phyloP scores from a whole-genome alignment of 352 stramenopile genomes.

The Globisporangium megalacanthum region DNA sequence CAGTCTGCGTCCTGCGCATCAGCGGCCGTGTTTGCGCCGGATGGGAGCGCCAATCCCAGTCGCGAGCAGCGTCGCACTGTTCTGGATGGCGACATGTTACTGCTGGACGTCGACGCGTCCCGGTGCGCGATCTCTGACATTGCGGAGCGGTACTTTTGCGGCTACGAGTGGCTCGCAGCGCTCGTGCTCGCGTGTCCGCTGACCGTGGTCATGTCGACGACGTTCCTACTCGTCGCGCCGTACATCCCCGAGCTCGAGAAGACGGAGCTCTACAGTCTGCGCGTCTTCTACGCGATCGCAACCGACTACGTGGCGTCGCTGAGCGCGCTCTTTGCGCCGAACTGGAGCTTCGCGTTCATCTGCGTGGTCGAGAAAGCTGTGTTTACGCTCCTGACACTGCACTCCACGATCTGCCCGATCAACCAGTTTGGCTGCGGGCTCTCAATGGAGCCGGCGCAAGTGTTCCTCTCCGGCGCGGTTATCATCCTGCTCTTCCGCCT shows the following conservation, averaged over 20 bases:
- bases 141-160: slow-evolving; percentile 29
- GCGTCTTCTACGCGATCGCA: slow-evolving; percentile 50
- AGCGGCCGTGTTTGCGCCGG: slow-evolving; percentile 8
- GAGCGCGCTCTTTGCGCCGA: slow-evolving; percentile 50
- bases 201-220: slow-evolving; percentile 24
- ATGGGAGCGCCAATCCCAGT: neutral
- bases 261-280: slow-evolving; percentile 50
- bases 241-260: slow-evolving; percentile 37
- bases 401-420: slow-evolving; percentile 60
- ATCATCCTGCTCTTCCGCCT: slow-evolving; percentile 56
- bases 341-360: slow-evolving; percentile 63
- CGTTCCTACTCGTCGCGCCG: slow-evolving; percentile 36
- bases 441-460: slow-evolving; percentile 37
- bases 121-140: slow-evolving; percentile 29
- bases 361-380: slow-evolving; percentile 62
- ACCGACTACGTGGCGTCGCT: slow-evolving; percentile 57
- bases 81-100: slow-evolving; percentile 12
- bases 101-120: slow-evolving; percentile 17
- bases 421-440: slow-evolving; percentile 65
- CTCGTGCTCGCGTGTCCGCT: slow-evolving; percentile 27
- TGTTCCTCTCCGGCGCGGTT: slow-evolving; percentile 46
- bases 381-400: slow-evolving; percentile 61
- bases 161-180: slow-evolving; percentile 47
- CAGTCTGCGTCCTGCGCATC: slow-evolving; percentile 2
- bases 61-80: slow-evolving; percentile 5